Evolutionary conservation across 306 rosid species (phyloP).

Genomic region (Cucurbita maxima): DNA sequence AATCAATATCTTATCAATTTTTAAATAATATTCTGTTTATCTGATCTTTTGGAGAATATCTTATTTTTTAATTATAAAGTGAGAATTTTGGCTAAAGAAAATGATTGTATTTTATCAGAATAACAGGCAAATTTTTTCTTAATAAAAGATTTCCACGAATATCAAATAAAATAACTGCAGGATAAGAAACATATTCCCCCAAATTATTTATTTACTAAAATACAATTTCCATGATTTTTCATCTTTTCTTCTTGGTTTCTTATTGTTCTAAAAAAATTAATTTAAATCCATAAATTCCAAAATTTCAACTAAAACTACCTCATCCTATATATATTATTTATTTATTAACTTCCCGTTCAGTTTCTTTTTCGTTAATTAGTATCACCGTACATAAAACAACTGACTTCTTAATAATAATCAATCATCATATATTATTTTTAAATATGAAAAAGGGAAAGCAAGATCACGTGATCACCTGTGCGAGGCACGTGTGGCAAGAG

Average conservation of each 20-base stretch:
- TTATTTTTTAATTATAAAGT: no score
- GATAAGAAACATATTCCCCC: no score
- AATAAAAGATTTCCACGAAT: no score
- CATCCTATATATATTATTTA: background rate
- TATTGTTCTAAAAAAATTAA: no score
- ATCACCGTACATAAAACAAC: background rate
- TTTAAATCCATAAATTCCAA: no score
- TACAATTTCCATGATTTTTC: background rate
- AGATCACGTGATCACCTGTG: constrained; percentile 28
- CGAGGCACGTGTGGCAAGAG: constrained; percentile 36
- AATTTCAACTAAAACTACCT: background rate
- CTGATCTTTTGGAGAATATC: no score
- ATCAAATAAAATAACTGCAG: no score
- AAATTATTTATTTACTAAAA: background rate
- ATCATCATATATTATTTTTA: background rate
- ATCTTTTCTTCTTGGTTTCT: no score
- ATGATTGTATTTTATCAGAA: background rate
- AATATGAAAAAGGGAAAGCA: background rate
- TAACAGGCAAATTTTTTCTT: no score
- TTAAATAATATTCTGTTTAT: background rate
- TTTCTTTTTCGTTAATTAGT: background rate
- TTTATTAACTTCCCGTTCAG: background rate
- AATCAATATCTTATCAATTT: no score
- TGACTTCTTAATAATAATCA: background rate
- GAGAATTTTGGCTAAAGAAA: background rate